Conservation (phyloP, 176 grass and related monocot genomes). For the Oryza meyeriana region DNA sequence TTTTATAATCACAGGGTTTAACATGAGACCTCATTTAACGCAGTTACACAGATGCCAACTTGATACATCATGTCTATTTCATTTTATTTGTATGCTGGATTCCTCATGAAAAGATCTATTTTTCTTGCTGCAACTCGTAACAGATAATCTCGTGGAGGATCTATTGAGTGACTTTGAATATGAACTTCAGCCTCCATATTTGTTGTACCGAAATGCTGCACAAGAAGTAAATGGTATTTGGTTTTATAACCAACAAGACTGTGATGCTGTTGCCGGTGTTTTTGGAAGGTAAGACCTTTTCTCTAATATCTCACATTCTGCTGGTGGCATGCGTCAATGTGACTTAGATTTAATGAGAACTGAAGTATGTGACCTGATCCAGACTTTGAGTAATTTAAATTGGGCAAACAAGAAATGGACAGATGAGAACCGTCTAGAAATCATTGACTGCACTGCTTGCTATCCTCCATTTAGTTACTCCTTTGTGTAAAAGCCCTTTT, state of each 20-base stretch:
- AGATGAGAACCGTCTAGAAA: neutral
- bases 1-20: constrained; percentile 11
- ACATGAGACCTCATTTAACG: neutral
- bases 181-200: constrained; percentile 88
- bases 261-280: constrained; percentile 71
- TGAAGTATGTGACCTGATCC: neutral
- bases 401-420: neutral
- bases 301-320: neutral
- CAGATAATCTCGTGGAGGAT: constrained; percentile 97
- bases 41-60: neutral
- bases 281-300: constrained; percentile 62
- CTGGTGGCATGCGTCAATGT: neutral
- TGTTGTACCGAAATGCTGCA: constrained; percentile 81
- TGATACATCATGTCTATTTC: neutral
- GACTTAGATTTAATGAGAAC: neutral
- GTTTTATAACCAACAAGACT: constrained; percentile 93
- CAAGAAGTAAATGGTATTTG: constrained; percentile 94
- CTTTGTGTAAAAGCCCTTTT: neutral
- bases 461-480: constrained; percentile 10
- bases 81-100: neutral
- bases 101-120: neutral
- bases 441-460: neutral
- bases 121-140: neutral
- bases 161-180: constrained; percentile 94
- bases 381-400: neutral